Evolutionary conservation across 202 grass and related monocot species (phyloP).

Genomic region (Setaria italica): DNA sequence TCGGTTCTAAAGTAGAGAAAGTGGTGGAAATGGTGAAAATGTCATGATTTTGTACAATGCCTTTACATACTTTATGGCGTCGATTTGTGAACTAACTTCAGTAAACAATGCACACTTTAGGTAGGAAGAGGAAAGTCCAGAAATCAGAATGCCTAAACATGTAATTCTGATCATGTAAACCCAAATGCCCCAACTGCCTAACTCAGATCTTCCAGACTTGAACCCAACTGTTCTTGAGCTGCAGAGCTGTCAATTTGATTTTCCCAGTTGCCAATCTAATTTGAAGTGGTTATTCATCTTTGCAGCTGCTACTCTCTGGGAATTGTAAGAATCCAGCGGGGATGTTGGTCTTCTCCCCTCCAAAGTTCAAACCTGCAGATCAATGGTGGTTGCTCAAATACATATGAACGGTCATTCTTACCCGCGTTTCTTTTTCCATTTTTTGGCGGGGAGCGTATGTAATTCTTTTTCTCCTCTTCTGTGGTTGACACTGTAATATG

Average conservation of each 20-base stretch:
- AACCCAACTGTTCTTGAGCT: conserved; percentile 5
- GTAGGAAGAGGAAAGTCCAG: not conserved
- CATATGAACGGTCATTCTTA: conserved; percentile 36
- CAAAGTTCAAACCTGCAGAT: conserved; percentile 6
- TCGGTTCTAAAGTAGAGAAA: not conserved
- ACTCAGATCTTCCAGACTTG: not conserved
- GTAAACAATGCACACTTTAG: too few species aligned
- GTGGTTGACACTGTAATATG: conserved; percentile 34
- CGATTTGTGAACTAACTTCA: not conserved
- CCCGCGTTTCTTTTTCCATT: not conserved
- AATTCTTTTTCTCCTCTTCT: conserved; percentile 17
- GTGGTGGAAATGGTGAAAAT: not conserved
- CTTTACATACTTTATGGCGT: not conserved
- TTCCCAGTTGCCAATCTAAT: not conserved
- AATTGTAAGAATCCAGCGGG: conserved; percentile 5
- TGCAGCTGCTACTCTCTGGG: conserved; percentile 13
- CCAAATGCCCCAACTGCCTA: not conserved
- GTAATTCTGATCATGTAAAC: conserved; percentile 1
- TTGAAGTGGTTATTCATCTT: not conserved
- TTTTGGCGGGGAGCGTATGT: conserved; percentile 39
- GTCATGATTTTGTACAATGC: not conserved
- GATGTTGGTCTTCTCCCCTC: conserved; percentile 15
- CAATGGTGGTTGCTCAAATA: conserved; percentile 15
- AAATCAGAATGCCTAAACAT: not conserved
- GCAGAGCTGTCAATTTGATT: not conserved